Evolutionary conservation across 1,284 basidiomycete species (phyloP).

Genomic region (Ceratobasidium sp.): DNA sequence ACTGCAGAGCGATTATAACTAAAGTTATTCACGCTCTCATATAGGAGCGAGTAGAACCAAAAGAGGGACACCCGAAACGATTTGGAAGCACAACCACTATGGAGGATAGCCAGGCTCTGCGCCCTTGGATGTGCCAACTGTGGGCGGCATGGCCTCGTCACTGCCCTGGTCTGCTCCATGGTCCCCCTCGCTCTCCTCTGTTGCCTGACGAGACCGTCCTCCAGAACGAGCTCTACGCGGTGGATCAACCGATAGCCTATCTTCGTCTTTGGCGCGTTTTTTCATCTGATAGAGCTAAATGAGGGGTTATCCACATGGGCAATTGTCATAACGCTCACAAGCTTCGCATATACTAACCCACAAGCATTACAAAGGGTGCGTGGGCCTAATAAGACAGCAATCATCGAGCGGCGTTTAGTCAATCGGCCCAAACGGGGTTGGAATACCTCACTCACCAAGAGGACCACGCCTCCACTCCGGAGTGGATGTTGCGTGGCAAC

Average conservation of each 20-base stretch:
- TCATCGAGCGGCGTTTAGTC: conserved; percentile 38
- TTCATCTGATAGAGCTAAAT: conserved; percentile 8
- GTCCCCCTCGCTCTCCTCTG: conserved; percentile 34
- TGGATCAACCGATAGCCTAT: neutral
- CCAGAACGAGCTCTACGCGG: conserved; percentile 21
- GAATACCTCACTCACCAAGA: conserved; percentile 60
- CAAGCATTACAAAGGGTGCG: conserved; percentile 79
- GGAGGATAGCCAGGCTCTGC: conserved; percentile 11
- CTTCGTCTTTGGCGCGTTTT: conserved; percentile 31
- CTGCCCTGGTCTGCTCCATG: neutral
- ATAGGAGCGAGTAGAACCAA: neutral
- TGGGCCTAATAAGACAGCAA: conserved; percentile 57
- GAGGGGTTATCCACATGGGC: too few species aligned
- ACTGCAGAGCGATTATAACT: too few species aligned
- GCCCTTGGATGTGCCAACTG: conserved; percentile 15
- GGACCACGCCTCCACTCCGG: conserved; percentile 84
- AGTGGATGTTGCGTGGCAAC: conserved; percentile 80
- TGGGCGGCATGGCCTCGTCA: conserved; percentile 20
- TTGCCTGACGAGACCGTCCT: conserved; percentile 17
- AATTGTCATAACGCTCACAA: conserved; percentile 55
- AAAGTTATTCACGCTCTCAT: neutral
- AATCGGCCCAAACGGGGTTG: conserved; percentile 39
- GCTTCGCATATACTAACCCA: conserved; percentile 78
- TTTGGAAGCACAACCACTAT: neutral
- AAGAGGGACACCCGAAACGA: neutral